Evolutionary conservation across 2,329 filamentous ascomycete species (phyloP).

Genomic region (Cercospora zeina): DNA sequence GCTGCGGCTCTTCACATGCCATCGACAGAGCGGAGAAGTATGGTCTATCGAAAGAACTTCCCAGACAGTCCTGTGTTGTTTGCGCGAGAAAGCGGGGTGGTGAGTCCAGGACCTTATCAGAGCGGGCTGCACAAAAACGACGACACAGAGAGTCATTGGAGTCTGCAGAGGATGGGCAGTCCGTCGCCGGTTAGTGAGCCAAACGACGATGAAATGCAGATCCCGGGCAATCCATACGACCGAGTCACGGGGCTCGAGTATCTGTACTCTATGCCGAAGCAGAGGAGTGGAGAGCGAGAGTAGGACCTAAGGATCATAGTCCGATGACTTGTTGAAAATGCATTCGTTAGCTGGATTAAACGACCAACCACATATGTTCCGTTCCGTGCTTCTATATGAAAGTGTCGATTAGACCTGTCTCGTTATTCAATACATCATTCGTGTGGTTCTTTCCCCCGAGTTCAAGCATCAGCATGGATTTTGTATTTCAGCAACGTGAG

Average conservation of each 20-base stretch:
- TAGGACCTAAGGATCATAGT: not conserved
- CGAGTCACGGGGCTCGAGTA: slow-evolving; percentile 7
- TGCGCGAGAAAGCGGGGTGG: not conserved
- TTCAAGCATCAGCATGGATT: no score
- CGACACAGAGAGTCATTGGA: slow-evolving; percentile 6
- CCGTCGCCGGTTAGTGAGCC: not conserved
- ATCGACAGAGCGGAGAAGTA: not conserved
- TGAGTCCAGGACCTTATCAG: not conserved
- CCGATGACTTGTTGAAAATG: not conserved
- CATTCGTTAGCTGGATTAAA: no score
- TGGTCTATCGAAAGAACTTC: not conserved
- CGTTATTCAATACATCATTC: no score
- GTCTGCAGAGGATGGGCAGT: slow-evolving; percentile 5
- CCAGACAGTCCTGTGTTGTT: not conserved
- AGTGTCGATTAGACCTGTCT: no score
- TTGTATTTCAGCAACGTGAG: no score
- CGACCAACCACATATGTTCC: no score
- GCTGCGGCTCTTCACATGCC: not conserved
- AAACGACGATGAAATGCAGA: not conserved
- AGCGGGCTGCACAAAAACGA: not conserved
- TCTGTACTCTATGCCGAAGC: slow-evolving; percentile 4
- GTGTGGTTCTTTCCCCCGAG: no score
- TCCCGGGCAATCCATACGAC: not conserved
- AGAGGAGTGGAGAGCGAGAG: not conserved
- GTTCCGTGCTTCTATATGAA: no score